Evolutionary conservation across 805 yeast species (phyloP), one percentile per base, ranked within the genome.

Genomic region (Saturnispora sanitii): DNA sequence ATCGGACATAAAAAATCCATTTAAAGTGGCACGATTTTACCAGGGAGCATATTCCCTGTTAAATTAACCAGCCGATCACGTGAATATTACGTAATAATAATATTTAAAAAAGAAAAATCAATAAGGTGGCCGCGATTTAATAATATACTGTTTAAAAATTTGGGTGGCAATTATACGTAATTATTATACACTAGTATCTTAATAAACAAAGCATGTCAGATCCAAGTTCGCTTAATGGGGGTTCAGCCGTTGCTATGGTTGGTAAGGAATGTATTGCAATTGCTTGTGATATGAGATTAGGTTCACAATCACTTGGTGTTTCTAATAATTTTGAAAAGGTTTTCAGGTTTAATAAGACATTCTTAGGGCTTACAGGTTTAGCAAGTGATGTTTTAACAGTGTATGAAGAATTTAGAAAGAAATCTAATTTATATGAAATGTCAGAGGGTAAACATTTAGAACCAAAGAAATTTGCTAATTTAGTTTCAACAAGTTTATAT

Each of bases 181-280:
- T n/a, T n/a, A n/a, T n/a, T n/a, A n/a, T n/a, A n/a, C n/a, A n/a
- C n/a, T n/a, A 15, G 2, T 7, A 20, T 20, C 12, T 25, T 9
- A 12, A 18, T 29, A 12, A 25, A 22, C 13, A 20, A 25, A 36
- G 11, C 15, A 77, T 79, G 86, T 78, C 85, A 33, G 87, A 81
- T 63, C 87, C 87, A 56, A 77, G 84, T 60, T 77, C 86, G 33
- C 71, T 80, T 50, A 81, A 81, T 58, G 86, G 96, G 66, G 98
- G 99, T 65, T 74, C 95, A 48, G 95, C 95, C 39, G 94, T 94
- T 26, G 98, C 98, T 49, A 92, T 92, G 99, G 81, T 81, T 20
- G 99, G 99, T 54, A 88, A 94, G 58, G 96, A 87, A 52, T 92
- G 99, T 70, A 88, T 92, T 42, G 98, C 97, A 23, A 87, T 92